phyloP scores from a whole-genome alignment of 495 filamentous ascomycete species.

The Articulospora tetracladia region DNA sequence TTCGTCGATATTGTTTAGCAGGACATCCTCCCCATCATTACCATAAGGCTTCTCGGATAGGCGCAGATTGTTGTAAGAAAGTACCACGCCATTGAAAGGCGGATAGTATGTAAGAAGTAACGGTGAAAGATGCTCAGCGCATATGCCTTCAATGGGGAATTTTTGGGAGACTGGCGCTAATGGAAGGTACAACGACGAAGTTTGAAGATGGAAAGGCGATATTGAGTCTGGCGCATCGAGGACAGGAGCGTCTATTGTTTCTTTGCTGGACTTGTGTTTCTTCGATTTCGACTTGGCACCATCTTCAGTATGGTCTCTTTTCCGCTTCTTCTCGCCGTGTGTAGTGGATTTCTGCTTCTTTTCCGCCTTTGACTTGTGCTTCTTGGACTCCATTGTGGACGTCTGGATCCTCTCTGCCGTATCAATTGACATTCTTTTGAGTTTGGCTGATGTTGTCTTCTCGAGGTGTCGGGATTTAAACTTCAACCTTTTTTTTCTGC shows the following conservation, averaged over 20 bases:
- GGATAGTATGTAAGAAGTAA: constrained; percentile 72
- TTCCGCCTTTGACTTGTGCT: constrained; percentile 22
- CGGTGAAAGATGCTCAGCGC: constrained; percentile 73
- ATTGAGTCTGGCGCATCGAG: constrained; percentile 9
- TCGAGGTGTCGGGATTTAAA: background rate
- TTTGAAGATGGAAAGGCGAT: constrained; percentile 59
- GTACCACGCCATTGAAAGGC: constrained; percentile 63
- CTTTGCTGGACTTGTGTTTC: constrained; percentile 32
- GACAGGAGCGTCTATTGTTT: background rate
- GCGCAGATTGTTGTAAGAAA: constrained; percentile 62
- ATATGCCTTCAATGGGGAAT: constrained; percentile 59
- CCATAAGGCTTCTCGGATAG: constrained; percentile 36
- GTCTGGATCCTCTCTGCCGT: background rate
- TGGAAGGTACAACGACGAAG: constrained; percentile 65
- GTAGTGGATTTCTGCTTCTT: constrained; percentile 22
- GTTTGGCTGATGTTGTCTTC: background rate
- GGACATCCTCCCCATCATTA: constrained; percentile 31
- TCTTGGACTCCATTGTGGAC: constrained; percentile 23
- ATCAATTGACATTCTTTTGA: constrained; percentile 21
- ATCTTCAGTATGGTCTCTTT: constrained; percentile 45
- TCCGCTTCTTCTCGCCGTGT: constrained; percentile 52
- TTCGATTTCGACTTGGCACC: constrained; percentile 41
- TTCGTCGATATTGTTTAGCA: constrained; percentile 57
- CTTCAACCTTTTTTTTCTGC: constrained; percentile 3
- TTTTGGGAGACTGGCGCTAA: constrained; percentile 62